phyloP scores from a whole-genome alignment of 495 filamentous ascomycete species.

The Apiosordaria backusii region DNA sequence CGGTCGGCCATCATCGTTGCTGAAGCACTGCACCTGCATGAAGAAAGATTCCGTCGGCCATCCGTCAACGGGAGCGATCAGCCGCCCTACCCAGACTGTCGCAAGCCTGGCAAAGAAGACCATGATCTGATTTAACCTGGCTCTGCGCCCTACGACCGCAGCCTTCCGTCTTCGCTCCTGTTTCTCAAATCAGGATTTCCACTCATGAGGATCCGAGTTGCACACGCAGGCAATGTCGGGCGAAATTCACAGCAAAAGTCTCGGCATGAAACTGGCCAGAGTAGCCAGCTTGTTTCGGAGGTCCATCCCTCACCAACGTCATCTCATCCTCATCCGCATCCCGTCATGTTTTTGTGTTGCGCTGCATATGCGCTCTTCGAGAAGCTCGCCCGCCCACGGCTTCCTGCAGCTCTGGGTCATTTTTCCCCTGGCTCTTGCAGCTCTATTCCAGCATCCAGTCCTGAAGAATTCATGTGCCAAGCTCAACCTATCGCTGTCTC shows the following conservation, averaged over 20 bases:
- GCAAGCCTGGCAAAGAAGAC: no score
- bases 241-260: not conserved
- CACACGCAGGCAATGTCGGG: not conserved
- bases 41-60: no score
- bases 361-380: constrained; percentile 3
- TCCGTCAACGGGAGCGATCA: no score
- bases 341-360: not conserved
- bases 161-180: not conserved
- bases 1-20: no score
- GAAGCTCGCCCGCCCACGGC: not conserved
- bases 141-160: not conserved
- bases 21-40: no score
- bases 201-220: not conserved
- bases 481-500: not conserved
- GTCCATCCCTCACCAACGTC: not conserved
- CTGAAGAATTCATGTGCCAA: constrained; percentile 2
- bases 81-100: no score
- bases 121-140: constrained; percentile 6
- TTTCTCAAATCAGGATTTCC: constrained; percentile 6
- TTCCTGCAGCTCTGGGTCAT: not conserved
- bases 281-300: not conserved
- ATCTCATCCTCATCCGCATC: not conserved
- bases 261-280: not conserved
- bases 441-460: not conserved
- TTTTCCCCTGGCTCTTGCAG: not conserved